Percentiles rank a stretch among this genome's conserved stretches.
phyloP scores from a whole-genome alignment of 805 yeast species.

The Metschnikowia continentalis region DNA sequence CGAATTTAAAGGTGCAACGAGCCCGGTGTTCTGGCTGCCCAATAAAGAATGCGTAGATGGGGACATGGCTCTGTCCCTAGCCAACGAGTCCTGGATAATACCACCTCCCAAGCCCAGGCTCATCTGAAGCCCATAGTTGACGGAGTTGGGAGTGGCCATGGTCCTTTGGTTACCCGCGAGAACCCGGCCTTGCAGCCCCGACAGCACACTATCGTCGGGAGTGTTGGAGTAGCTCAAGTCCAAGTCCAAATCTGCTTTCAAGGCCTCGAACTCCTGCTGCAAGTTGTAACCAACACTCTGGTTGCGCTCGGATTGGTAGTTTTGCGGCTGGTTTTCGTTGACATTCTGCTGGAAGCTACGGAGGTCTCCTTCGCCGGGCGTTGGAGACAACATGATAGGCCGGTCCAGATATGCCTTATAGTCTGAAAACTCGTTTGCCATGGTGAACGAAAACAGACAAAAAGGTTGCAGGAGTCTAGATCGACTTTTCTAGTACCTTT shows the following conservation, averaged over 20 bases:
- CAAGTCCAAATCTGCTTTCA: conserved; percentile 43
- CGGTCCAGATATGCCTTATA: conserved; percentile 21
- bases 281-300: conserved; percentile 44
- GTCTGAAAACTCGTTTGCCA: conserved; percentile 11
- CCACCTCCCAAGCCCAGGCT: conserved; percentile 1
- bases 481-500: neutral
- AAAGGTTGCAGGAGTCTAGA: too few relatives aligned
- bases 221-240: conserved; percentile 29
- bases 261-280: conserved; percentile 46
- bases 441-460: neutral
- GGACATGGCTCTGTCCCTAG: conserved; percentile 21
- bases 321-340: conserved; percentile 3
- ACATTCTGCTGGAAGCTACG: conserved; percentile 3
- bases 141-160: conserved; percentile 18
- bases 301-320: conserved; percentile 24
- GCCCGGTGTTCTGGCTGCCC: conserved; percentile 21
- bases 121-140: conserved; percentile 6
- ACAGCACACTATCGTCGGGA: neutral
- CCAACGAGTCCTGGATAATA: conserved; percentile 10
- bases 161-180: conserved; percentile 13
- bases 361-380: conserved; percentile 30
- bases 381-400: conserved; percentile 41
- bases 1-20: conserved; percentile 27
- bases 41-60: conserved; percentile 24
- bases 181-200: conserved; percentile 3